Percentiles rank a stretch among this genome's conserved stretches.
Evolutionary conservation across 73 alveolate genomes (phyloP).

Genomic region (Urostyla sp.): DNA sequence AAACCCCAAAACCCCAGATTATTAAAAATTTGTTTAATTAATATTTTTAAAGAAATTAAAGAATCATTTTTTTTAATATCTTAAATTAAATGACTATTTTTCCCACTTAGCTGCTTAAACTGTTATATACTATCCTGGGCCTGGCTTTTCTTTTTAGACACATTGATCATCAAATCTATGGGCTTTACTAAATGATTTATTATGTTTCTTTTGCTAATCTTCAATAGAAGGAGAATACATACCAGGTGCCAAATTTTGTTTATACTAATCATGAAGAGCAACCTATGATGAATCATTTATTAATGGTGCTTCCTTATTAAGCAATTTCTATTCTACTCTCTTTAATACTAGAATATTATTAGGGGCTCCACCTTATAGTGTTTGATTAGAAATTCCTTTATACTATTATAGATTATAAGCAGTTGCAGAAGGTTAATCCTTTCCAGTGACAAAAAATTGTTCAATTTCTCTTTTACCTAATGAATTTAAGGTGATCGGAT

Average conservation of each 20-base stretch:
- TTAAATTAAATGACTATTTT: slow-evolving; percentile 8
- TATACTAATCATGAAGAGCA: neutral
- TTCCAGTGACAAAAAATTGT: neutral
- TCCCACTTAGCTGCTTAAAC: slow-evolving; percentile 11
- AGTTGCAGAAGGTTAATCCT: slow-evolving; percentile 4
- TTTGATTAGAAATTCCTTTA: slow-evolving; percentile 32
- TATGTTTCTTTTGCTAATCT: neutral
- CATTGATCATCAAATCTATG: neutral
- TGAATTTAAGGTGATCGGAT: slow-evolving; percentile 5
- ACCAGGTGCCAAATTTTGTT: slow-evolving; percentile 20
- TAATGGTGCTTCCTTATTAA: neutral
- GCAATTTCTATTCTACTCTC: slow-evolving; percentile 38
- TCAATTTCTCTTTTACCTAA: slow-evolving; percentile 30
- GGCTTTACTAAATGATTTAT: neutral
- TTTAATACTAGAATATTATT: slow-evolving; percentile 24
- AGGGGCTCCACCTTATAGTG: slow-evolving; percentile 49
- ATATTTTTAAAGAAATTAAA: neutral
- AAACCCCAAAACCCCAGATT: neutral
- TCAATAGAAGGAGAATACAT: slow-evolving; percentile 5
- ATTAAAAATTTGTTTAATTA: too few relatives aligned
- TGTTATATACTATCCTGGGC: slow-evolving; percentile 20
- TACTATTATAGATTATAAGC: slow-evolving; percentile 20
- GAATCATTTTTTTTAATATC: slow-evolving; percentile 17
- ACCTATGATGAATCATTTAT: neutral
- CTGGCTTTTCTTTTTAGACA: slow-evolving; percentile 11